Evolutionary conservation across 805 yeast genomes (phyloP).

Genomic region (Metschnikowia kunwiensis): DNA sequence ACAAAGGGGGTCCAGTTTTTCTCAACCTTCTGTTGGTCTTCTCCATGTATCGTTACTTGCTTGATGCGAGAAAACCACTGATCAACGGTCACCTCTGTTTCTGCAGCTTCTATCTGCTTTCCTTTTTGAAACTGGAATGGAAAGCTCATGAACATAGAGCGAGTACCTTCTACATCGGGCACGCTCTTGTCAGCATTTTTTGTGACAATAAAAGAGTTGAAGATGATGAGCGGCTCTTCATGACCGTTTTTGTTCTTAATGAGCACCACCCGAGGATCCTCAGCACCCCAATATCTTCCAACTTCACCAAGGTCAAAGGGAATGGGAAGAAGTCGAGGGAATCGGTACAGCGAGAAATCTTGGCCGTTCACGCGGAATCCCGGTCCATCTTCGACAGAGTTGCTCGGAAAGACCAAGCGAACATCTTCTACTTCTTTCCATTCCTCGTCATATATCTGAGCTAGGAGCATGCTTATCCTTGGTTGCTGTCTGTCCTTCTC

Average conservation of each 20-base stretch:
- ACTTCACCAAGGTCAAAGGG: conserved; percentile 11
- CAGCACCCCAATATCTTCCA: conserved; percentile 39
- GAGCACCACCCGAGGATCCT: conserved; percentile 46
- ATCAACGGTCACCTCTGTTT: not conserved
- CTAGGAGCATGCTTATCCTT: conserved; percentile 16
- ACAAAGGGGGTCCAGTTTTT: conserved; percentile 42
- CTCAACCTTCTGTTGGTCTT: conserved; percentile 15
- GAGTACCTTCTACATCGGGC: not conserved
- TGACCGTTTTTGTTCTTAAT: conserved; percentile 30
- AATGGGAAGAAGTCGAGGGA: conserved; percentile 13
- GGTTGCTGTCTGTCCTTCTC: conserved; percentile 13
- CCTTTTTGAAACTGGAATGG: conserved; percentile 20
- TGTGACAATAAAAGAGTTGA: too few relatives aligned
- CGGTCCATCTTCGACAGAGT: conserved; percentile 1
- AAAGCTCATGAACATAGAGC: conserved; percentile 14
- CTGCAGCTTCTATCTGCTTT: conserved; percentile 1
- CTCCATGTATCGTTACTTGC: conserved; percentile 6
- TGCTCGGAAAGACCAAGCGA: conserved; percentile 25
- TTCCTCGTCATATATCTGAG: conserved; percentile 21
- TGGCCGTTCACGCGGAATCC: conserved; percentile 8
- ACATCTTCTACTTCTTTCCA: conserved; percentile 24
- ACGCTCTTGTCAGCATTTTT: too few relatives aligned
- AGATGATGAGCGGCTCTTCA: conserved; percentile 47
- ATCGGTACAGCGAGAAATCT: conserved; percentile 7
- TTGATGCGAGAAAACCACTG: conserved; percentile 9